A percentile compares a stretch with the other conserved stretches of the same genome.
Conservation (phyloP, 2,329 filamentous ascomycete species). For the Helotiales sp. region DNA sequence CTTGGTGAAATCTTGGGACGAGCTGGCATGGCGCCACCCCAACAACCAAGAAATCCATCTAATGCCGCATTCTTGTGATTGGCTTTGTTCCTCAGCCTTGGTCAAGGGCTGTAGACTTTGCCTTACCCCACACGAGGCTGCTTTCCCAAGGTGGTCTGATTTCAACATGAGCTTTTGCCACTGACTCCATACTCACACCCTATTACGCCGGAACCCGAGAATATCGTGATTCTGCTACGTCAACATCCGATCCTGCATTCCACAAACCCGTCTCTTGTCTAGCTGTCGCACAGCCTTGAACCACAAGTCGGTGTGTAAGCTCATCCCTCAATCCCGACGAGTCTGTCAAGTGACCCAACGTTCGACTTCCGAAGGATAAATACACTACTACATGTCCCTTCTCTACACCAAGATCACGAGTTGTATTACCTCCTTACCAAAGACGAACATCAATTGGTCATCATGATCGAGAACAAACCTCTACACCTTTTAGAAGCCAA, state of each 20-base stretch:
- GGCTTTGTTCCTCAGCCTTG: not conserved
- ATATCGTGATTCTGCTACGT: not conserved
- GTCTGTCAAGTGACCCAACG: too few relatives aligned
- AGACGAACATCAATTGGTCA: not conserved
- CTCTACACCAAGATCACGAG: not conserved
- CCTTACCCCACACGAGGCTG: constrained; percentile 8
- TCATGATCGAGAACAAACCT: constrained; percentile 9
- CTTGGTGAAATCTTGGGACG: not conserved
- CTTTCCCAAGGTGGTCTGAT: constrained; percentile 10
- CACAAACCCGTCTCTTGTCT: constrained; percentile 1
- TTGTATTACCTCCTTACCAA: not conserved
- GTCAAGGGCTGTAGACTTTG: not conserved
- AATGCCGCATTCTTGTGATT: not conserved
- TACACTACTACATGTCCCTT: not conserved
- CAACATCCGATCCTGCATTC: constrained; percentile 5
- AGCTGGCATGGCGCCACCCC: not conserved
- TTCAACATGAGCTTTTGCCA: not conserved
- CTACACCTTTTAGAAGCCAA: not conserved
- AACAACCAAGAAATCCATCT: not conserved
- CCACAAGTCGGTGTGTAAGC: constrained; percentile 6
- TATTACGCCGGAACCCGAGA: constrained; percentile 6
- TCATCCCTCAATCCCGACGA: not conserved
- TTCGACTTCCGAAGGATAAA: not conserved
- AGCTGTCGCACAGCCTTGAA: constrained; percentile 4
- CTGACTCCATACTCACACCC: not conserved